phyloP scores from a whole-genome alignment of 2,329 filamentous ascomycete genomes.

The Leptographium radiaticola region DNA sequence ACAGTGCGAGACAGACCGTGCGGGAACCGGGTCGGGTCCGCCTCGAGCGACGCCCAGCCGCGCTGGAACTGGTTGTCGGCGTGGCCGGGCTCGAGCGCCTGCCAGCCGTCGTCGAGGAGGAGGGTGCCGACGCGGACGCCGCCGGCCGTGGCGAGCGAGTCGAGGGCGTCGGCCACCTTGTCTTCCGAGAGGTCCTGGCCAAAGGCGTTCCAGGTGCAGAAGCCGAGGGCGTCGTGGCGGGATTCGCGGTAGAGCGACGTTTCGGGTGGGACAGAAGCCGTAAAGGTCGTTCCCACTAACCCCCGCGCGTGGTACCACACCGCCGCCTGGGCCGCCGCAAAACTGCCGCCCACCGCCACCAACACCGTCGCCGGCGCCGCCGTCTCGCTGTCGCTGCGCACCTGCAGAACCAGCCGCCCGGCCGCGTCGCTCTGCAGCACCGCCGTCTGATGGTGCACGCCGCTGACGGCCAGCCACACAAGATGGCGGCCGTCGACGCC shows the following conservation, averaged over 20 bases:
- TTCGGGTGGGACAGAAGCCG: no score
- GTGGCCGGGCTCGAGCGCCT: conserved; percentile 48
- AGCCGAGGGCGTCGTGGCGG: conserved; percentile 88
- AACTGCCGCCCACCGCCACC: conserved; percentile 55
- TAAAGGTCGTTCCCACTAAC: conserved; percentile 38
- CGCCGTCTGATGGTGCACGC: conserved; percentile 55
- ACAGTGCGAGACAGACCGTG: conserved; percentile 63
- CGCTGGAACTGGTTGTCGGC: conserved; percentile 35
- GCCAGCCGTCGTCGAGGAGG: conserved; percentile 98
- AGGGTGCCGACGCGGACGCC: conserved; percentile 70
- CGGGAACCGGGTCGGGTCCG: conserved; percentile 67
- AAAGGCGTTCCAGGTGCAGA: conserved; percentile 93
- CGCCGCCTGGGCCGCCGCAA: conserved; percentile 65
- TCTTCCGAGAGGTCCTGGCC: conserved; percentile 72
- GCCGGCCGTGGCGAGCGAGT: conserved; percentile 49
- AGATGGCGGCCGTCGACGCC: conserved; percentile 58
- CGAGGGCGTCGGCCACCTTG: conserved; percentile 64
- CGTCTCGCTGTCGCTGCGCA: conserved; percentile 54
- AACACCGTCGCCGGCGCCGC: conserved; percentile 48
- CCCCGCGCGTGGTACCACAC: conserved; percentile 80
- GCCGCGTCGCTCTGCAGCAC: conserved; percentile 51
- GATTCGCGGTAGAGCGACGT: conserved; percentile 75
- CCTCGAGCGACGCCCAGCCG: conserved; percentile 76
- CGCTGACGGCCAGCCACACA: conserved; percentile 67
- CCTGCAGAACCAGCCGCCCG: conserved; percentile 56